phyloP scores from a whole-genome alignment of 1,284 basidiomycete species.

The Amylostereum chailletii region DNA sequence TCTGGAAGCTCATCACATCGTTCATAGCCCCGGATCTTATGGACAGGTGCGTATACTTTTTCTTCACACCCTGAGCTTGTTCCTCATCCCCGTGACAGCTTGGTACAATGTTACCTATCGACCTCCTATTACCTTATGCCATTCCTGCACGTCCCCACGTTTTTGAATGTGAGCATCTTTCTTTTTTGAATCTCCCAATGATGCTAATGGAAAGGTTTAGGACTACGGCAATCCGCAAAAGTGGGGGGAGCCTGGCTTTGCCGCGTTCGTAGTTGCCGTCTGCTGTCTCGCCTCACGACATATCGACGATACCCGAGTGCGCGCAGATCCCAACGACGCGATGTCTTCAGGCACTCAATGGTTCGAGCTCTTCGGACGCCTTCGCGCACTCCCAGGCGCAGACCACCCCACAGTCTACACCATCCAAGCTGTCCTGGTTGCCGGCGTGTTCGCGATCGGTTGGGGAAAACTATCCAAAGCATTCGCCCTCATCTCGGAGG shows the following conservation, averaged over 20 bases:
- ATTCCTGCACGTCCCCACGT: constrained; percentile 84
- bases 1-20: constrained; percentile 70
- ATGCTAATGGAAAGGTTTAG: constrained; percentile 24
- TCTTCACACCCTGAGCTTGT: constrained; percentile 1
- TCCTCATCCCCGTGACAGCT: constrained; percentile 27
- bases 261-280: constrained; percentile 81
- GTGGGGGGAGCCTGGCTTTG: constrained; percentile 90
- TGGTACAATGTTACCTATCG: constrained; percentile 76
- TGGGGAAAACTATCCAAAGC: constrained; percentile 82
- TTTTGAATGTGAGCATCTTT: constrained; percentile 57
- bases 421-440: constrained; percentile 80
- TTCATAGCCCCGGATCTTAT: constrained; percentile 80
- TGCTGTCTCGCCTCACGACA: constrained; percentile 86
- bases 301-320: constrained; percentile 82
- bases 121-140: constrained; percentile 89
- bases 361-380: constrained; percentile 78
- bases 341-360: constrained; percentile 83
- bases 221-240: constrained; percentile 88
- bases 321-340: constrained; percentile 70
- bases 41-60: constrained; percentile 55
- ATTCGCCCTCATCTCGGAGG: constrained; percentile 76
- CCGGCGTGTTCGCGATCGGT: constrained; percentile 83
- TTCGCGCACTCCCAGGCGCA: constrained; percentile 79
- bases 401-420: constrained; percentile 85
- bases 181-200: constrained; percentile 9